A percentile compares a stretch with the other conserved stretches of the same genome.
These are phyloP conservation scores for Nicotiana attenuata DNA, from an alignment of 257 asterid species.

Conservation along the genomic window DNA sequence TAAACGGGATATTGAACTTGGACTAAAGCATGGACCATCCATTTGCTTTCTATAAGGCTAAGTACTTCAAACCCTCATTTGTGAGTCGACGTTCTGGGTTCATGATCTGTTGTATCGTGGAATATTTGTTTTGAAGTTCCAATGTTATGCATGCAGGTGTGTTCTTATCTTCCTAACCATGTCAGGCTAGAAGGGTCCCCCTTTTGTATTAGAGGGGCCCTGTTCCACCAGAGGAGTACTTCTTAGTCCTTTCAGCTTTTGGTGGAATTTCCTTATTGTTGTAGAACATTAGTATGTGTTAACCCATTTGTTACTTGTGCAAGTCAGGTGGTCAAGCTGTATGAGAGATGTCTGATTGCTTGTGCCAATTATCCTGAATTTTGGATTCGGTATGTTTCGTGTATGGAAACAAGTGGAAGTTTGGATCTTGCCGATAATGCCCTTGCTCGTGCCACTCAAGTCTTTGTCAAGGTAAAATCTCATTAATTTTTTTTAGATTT, in stretches of 20 bases:
- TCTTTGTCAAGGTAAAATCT: conserved; percentile 73
- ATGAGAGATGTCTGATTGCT: conserved; percentile 93
- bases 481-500: neutral
- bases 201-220: conserved; percentile 77
- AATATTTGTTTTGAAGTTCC: conserved; percentile 62
- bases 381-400: conserved; percentile 81
- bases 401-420: conserved; percentile 89
- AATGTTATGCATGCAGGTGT: conserved; percentile 99
- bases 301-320: conserved; percentile 24
- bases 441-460: conserved; percentile 96
- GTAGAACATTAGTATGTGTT: conserved; percentile 15
- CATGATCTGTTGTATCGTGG: conserved; percentile 57
- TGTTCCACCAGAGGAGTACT: conserved; percentile 83
- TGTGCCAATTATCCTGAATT: conserved; percentile 97
- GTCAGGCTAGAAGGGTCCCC: conserved; percentile 96
- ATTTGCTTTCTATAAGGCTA: conserved; percentile 95
- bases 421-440: conserved; percentile 96
- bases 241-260: conserved; percentile 20
- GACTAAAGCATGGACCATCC: conserved; percentile 97
- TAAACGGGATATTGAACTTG: conserved; percentile 96
- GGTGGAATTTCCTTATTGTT: conserved; percentile 19
- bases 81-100: conserved; percentile 96
- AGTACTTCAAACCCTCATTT: conserved; percentile 96
- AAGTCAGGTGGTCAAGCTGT: conserved; percentile 86
- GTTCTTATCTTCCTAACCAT: conserved; percentile 97